Evolutionary conservation across 2,329 filamentous ascomycete genomes (phyloP).

Genomic region (Rhynchosporium secalis): DNA sequence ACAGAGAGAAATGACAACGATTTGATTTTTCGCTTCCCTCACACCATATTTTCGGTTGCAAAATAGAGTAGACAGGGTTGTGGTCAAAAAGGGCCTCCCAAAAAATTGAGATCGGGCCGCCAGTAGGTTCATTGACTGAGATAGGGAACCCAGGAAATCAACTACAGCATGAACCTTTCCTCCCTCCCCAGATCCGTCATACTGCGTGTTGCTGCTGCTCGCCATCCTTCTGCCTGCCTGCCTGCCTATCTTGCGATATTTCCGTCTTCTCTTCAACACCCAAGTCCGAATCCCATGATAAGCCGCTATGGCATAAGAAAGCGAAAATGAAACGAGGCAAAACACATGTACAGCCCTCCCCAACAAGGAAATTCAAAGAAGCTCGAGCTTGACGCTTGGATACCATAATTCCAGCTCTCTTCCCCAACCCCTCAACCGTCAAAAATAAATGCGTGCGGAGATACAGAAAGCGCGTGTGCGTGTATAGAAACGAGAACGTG

Average conservation of each 20-base stretch:
- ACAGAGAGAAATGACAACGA: background rate
- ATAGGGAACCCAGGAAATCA: slow-evolving; percentile 10
- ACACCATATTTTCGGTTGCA: background rate
- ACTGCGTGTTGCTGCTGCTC: background rate
- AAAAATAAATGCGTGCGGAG: background rate
- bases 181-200: background rate
- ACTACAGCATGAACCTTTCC: slow-evolving; percentile 18
- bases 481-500: background rate
- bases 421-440: background rate
- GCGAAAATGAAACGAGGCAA: slow-evolving; percentile 6
- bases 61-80: background rate
- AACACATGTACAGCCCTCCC: slow-evolving; percentile 2
- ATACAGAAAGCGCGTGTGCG: background rate
- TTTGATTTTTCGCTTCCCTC: background rate
- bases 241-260: slow-evolving; percentile 15
- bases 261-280: slow-evolving; percentile 14
- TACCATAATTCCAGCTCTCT: slow-evolving; percentile 1
- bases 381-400: slow-evolving; percentile 8
- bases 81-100: slow-evolving; percentile 37
- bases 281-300: background rate
- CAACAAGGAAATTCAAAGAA: background rate
- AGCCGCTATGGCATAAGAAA: background rate
- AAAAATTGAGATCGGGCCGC: slow-evolving; percentile 32
- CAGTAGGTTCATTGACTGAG: slow-evolving; percentile 28
- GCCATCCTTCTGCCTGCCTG: background rate